These are phyloP conservation scores for Cydonia oblonga DNA, from an alignment of 331 rosid species.

Conservation along the genomic window DNA sequence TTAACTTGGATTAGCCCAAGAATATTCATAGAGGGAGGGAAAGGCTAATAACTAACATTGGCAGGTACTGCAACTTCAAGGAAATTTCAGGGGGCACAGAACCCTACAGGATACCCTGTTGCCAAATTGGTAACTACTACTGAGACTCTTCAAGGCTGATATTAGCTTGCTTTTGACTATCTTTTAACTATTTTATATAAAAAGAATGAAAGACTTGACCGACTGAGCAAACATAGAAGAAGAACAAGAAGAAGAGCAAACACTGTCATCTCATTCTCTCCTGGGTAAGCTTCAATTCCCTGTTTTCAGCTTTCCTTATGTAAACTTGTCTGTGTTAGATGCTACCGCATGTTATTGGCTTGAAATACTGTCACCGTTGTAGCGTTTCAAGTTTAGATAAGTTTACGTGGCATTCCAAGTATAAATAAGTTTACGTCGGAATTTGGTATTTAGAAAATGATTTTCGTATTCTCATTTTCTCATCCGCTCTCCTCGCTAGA, in stretches of 20 bases:
- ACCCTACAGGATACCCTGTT: background rate
- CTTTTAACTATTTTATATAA: background rate
- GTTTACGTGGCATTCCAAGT: background rate
- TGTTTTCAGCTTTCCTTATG: background rate
- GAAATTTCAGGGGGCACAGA: background rate
- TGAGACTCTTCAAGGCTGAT: background rate
- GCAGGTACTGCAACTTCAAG: background rate
- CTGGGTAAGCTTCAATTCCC: constrained; percentile 4
- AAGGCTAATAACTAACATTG: background rate
- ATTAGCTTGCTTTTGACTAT: background rate
- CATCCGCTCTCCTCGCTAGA: fast-evolving
- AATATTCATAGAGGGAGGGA: background rate
- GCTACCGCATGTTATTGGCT: background rate
- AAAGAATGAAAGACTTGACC: background rate
- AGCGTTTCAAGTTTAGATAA: no score
- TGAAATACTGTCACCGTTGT: no score
- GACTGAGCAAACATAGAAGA: background rate
- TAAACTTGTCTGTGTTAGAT: background rate
- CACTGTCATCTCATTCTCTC: background rate
- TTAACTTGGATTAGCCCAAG: background rate
- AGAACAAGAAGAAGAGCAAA: background rate
- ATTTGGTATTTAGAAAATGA: background rate
- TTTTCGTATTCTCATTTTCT: background rate
- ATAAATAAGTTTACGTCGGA: background rate
- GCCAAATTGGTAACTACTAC: background rate